These are phyloP conservation scores for Lachancea sp. DNA, from an alignment of 805 yeast species.

Conservation along the genomic window DNA sequence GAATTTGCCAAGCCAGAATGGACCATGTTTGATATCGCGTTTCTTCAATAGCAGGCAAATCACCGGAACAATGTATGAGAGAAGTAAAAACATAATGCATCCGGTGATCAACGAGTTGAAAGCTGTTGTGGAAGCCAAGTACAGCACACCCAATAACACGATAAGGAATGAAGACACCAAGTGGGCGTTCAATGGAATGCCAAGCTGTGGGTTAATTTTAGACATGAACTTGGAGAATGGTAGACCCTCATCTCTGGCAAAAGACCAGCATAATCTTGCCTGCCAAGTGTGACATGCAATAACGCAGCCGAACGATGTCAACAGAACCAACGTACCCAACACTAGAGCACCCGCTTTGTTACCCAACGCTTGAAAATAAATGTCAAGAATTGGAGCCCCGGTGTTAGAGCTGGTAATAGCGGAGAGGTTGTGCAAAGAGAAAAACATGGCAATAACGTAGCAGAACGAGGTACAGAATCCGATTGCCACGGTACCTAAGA, in stretches of 20 bases:
- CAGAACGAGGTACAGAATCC: slow-evolving; percentile 59
- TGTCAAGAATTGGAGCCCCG: slow-evolving; percentile 61
- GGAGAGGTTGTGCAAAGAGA: slow-evolving; percentile 50
- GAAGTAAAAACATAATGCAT: slow-evolving; percentile 52
- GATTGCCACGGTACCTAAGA: slow-evolving; percentile 59
- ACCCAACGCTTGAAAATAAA: slow-evolving; percentile 51
- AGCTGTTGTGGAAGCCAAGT: slow-evolving; percentile 61
- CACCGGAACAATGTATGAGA: slow-evolving; percentile 55
- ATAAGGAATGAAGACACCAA: slow-evolving; percentile 47
- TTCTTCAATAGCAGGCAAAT: slow-evolving; percentile 40
- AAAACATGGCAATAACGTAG: slow-evolving; percentile 53
- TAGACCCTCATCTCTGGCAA: slow-evolving; percentile 63
- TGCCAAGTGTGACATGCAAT: slow-evolving; percentile 68
- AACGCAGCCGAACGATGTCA: slow-evolving; percentile 57
- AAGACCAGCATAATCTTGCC: slow-evolving; percentile 66
- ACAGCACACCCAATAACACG: slow-evolving; percentile 52
- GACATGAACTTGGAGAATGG: slow-evolving; percentile 53
- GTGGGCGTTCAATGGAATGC: slow-evolving; percentile 59
- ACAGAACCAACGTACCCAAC: slow-evolving; percentile 44
- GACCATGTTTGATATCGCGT: slow-evolving; percentile 48
- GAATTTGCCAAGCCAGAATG: slow-evolving; percentile 56
- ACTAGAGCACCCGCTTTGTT: slow-evolving; percentile 53
- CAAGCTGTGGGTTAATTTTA: slow-evolving; percentile 44
- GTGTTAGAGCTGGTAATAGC: slow-evolving; percentile 43
- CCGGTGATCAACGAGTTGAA: slow-evolving; percentile 60